phyloP scores from a whole-genome alignment of 495 filamentous ascomycete species.

The Penicillium ucsense region DNA sequence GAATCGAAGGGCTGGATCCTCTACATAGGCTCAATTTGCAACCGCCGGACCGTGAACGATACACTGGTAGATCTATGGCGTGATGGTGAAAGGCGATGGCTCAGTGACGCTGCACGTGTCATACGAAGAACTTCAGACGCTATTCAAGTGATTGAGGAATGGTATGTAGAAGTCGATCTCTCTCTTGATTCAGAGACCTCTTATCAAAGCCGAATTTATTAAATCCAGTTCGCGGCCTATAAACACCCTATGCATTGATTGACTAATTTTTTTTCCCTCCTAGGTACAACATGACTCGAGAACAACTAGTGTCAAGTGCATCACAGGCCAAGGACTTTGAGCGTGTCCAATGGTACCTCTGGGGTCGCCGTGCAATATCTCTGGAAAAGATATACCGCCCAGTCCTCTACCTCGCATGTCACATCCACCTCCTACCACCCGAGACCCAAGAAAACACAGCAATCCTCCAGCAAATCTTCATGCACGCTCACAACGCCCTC shows the following conservation, averaged over 20 bases:
- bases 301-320: slow-evolving; percentile 3
- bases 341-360: slow-evolving; percentile 12
- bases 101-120: slow-evolving; percentile 8
- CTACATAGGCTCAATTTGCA: slow-evolving; percentile 18
- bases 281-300: slow-evolving; percentile 9
- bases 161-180: slow-evolving; percentile 4
- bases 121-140: slow-evolving; percentile 8
- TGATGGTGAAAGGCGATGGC: slow-evolving; percentile 12
- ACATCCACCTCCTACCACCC: slow-evolving; percentile 11
- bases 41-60: slow-evolving; percentile 19
- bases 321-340: neutral
- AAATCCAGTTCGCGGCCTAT: too few species aligned
- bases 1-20: slow-evolving; percentile 19
- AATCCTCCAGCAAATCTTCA: slow-evolving; percentile 7
- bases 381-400: slow-evolving; percentile 19
- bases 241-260: too few species aligned
- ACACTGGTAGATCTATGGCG: slow-evolving; percentile 19
- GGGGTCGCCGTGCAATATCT: slow-evolving; percentile 8
- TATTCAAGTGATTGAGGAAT: slow-evolving; percentile 9
- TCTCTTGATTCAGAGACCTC: neutral
- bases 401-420: slow-evolving; percentile 16
- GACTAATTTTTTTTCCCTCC: neutral
- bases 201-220: too few species aligned
- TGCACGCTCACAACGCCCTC: slow-evolving; percentile 12
- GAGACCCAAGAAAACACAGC: slow-evolving; percentile 7